Base-by-base conservation (phyloP, 805 yeast species). In the Ogataea pilisensis region DNA sequence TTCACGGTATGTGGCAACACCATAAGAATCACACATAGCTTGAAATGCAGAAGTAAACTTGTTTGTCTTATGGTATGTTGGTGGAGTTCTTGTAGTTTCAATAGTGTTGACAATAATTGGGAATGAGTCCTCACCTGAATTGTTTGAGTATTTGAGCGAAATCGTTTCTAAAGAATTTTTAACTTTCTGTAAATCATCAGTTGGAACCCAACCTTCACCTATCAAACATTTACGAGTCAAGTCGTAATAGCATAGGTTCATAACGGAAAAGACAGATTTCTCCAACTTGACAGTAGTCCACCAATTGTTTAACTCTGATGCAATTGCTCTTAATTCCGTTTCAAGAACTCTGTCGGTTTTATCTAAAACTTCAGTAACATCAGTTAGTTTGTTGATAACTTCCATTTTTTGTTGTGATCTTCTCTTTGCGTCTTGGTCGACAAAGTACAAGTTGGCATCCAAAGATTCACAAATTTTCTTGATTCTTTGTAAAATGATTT, bases 41-140 rank as follows among this genome's bases (percentile, higher is more conserved):
- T 93, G 99, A 72, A 88, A 93, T 0, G 96, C 96, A 26, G 72
- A 76, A 0, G 98, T 90, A 62, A 93, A 89, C 66, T 91, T 91
- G 66, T 91, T 93, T n/a, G 95, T 86, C 58, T 85, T 80, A 66
- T 89, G 96, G 63, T 71, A 89, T 1, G 99, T 93, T 37, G 99
- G 99, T 2, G 99, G 99, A 5, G 85, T 76, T 63, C 80, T 82
- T 41, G 82, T 81, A 9, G 98, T 90, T 40, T 78, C 73, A 39
- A 93, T 75, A 25, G 70, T 72, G 47, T 76, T 76, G 47, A 71
- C 65, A 35, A 63, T 60, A 34, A 63, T 59, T 41, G 67, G 67
- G 49, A 62, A 55, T 4, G 61, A 49, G 2, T 45, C 28, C 8
- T 60, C 64, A 12, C 39, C 47, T 5, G 49, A 36, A 26, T 34